Percentiles rank a stretch among this genome's conserved stretches.
phyloP scores from a whole-genome alignment of 768 basidiomycete genomes.

The Lentinula aciculospora region DNA sequence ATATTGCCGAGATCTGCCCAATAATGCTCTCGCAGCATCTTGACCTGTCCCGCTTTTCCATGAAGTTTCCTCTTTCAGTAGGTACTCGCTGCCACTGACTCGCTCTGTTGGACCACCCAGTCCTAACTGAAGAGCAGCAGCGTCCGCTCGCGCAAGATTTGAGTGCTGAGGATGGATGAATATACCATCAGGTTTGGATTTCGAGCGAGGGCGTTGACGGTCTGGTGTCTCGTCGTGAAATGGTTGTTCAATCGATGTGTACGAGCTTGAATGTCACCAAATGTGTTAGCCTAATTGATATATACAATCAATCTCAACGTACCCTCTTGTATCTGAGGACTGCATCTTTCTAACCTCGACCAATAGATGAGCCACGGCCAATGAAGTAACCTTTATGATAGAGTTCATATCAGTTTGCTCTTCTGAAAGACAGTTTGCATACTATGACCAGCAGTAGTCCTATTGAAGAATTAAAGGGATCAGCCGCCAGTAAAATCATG shows the following conservation, averaged over 20 bases:
- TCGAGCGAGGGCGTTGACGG: slow-evolving; percentile 33
- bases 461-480: not conserved
- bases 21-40: slow-evolving; percentile 41
- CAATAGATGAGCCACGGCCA: slow-evolving; percentile 54
- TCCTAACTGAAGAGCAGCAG: slow-evolving; percentile 50
- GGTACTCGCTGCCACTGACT: slow-evolving; percentile 31
- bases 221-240: not conserved
- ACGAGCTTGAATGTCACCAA: not conserved
- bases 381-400: slow-evolving; percentile 40
- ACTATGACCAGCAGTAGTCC: slow-evolving; percentile 50
- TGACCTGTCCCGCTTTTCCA: slow-evolving; percentile 52
- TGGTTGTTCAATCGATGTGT: slow-evolving; percentile 7
- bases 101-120: slow-evolving; percentile 42
- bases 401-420: not conserved
- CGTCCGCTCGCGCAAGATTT: slow-evolving; percentile 63
- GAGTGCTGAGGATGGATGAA: slow-evolving; percentile 61
- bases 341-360: slow-evolving; percentile 33
- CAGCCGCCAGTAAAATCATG: slow-evolving; percentile 25
- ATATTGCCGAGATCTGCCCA: slow-evolving; percentile 17
- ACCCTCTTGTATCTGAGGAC: not conserved
- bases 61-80: slow-evolving; percentile 25
- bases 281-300: not conserved
- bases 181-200: slow-evolving; percentile 51
- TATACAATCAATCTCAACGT: not conserved
- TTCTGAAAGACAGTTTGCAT: not conserved